Percentiles rank a stretch among this genome's conserved stretches.
phyloP scores from a whole-genome alignment of 768 basidiomycete genomes.

The Mycena vulgaris region DNA sequence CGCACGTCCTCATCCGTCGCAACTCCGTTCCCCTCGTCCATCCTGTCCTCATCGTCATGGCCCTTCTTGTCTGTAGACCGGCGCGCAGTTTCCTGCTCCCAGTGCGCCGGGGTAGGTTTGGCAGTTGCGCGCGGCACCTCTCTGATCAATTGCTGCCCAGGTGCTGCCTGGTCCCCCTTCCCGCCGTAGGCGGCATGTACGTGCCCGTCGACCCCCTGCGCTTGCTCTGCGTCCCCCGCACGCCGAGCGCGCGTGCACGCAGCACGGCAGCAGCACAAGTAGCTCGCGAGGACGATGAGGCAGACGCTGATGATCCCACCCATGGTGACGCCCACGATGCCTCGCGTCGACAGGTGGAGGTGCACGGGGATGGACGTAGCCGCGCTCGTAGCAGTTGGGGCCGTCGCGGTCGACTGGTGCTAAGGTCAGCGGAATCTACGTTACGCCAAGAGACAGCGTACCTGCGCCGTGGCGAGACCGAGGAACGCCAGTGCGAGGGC shows the following conservation, averaged over 20 bases:
- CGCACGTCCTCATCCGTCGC: background rate
- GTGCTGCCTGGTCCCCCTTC: background rate
- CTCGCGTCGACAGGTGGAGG: background rate
- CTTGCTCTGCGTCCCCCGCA: too few species aligned
- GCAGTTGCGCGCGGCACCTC: too few species aligned
- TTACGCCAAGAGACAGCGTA: background rate
- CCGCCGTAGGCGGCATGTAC: background rate
- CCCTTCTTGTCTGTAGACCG: background rate
- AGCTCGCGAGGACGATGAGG: slow-evolving; percentile 24
- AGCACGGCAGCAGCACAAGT: slow-evolving; percentile 24
- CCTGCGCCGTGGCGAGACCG: background rate
- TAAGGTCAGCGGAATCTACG: background rate
- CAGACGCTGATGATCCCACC: background rate
- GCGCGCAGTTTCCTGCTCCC: background rate
- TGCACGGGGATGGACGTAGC: background rate
- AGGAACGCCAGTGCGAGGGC: background rate
- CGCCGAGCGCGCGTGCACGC: background rate
- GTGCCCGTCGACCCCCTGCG: too few species aligned
- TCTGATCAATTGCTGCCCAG: too few species aligned
- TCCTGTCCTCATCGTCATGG: background rate
- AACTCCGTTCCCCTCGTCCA: too few species aligned
- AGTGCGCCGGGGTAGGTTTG: too few species aligned
- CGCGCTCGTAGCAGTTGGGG: background rate
- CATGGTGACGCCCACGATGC: background rate
- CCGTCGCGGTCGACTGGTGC: background rate